Conservation (phyloP, 345 rosid species). For the Salix purpurea region DNA sequence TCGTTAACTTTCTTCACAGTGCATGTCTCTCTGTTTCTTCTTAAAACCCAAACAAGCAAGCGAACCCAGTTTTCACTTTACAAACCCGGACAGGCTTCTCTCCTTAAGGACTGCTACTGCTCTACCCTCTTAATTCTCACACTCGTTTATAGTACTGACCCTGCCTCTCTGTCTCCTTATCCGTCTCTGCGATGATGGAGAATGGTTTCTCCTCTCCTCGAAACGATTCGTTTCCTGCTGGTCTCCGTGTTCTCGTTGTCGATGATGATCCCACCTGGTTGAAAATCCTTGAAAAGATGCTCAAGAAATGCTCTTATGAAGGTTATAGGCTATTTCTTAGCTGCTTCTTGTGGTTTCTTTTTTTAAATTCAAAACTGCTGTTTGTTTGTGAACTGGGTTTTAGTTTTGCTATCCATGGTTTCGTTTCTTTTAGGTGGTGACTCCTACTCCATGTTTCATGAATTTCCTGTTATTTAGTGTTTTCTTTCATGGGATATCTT, state of each 20-base stretch:
- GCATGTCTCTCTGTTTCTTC: slow-evolving; percentile 3
- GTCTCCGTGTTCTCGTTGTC: slow-evolving; percentile 92
- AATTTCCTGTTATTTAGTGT: background rate
- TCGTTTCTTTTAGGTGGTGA: background rate
- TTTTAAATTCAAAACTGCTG: slow-evolving; percentile 4
- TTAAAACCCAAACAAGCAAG: slow-evolving; percentile 2
- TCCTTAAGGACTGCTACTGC: background rate
- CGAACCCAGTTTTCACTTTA: slow-evolving; percentile 15
- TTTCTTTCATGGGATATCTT: background rate
- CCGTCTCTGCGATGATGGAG: slow-evolving; percentile 36
- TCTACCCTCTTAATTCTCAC: background rate
- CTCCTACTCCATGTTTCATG: background rate
- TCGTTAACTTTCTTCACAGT: background rate
- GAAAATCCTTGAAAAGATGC: slow-evolving; percentile 98
- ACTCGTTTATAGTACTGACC: background rate
- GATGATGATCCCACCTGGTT: slow-evolving; percentile 96
- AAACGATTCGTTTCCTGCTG: slow-evolving; percentile 61
- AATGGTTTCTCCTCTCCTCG: slow-evolving; percentile 67
- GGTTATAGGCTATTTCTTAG: slow-evolving; percentile 29
- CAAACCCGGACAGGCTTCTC: slow-evolving; percentile 10
- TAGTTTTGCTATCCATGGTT: background rate
- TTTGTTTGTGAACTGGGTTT: slow-evolving; percentile 5
- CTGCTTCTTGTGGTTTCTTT: background rate
- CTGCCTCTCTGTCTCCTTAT: background rate
- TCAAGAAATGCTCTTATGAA: slow-evolving; percentile 86